These are phyloP conservation scores for Venustampulla echinocandica DNA, from an alignment of 495 filamentous ascomycete genomes.

Conservation along the genomic window DNA sequence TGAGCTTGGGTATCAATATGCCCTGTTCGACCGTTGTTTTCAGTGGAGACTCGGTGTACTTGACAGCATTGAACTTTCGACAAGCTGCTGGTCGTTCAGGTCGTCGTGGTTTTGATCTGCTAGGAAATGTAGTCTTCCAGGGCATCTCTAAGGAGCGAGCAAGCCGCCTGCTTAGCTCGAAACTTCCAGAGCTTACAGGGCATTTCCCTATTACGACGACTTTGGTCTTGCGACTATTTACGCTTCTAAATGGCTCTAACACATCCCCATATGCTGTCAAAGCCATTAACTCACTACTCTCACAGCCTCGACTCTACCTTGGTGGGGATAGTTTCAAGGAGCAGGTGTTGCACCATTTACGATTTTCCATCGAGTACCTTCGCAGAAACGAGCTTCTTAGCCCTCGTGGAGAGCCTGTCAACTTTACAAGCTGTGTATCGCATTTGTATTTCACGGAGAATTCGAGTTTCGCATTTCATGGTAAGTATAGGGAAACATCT, in stretches of 20 bases:
- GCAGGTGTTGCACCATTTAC: conserved; percentile 62
- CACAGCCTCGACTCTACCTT: conserved; percentile 58
- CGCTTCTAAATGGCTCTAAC: conserved; percentile 54
- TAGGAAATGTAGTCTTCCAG: conserved; percentile 76
- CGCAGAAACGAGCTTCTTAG: conserved; percentile 57
- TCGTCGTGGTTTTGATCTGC: conserved; percentile 68
- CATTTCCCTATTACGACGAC: conserved; percentile 73
- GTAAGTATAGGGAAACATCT: conserved; percentile 1
- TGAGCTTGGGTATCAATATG: conserved; percentile 77
- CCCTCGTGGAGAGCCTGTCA: conserved; percentile 49
- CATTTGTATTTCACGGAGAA: conserved; percentile 71
- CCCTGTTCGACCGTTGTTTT: conserved; percentile 77
- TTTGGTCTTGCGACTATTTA: conserved; percentile 59
- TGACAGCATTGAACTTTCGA: conserved; percentile 67
- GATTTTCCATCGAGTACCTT: conserved; percentile 75
- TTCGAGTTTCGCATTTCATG: conserved; percentile 64
- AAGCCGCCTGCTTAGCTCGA: conserved; percentile 57
- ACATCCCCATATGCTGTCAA: conserved; percentile 48
- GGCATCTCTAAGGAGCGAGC: conserved; percentile 45
- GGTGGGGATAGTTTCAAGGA: conserved; percentile 52
- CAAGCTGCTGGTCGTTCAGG: conserved; percentile 71
- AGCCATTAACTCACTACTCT: conserved; percentile 57
- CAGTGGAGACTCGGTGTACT: conserved; percentile 57
- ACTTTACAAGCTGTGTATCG: conserved; percentile 56
- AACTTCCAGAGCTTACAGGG: conserved; percentile 61